Conservation (phyloP, 2,329 filamentous ascomycete genomes). For the Nakataea oryzae region DNA sequence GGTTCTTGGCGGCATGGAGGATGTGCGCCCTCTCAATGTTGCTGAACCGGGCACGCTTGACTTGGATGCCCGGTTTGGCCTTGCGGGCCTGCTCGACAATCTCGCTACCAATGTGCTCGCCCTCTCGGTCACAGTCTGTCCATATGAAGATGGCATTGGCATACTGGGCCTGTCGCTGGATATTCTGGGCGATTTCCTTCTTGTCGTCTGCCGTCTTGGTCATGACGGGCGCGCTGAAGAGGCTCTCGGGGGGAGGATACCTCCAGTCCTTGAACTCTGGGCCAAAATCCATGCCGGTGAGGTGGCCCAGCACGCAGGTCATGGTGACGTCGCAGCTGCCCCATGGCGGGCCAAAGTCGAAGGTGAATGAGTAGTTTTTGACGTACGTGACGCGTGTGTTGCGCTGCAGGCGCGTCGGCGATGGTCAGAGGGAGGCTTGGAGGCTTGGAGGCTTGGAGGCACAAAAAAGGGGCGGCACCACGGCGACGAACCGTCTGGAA, state of each 20-base stretch:
- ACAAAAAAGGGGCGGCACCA: background rate
- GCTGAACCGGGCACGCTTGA: constrained; percentile 85
- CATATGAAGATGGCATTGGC: constrained; percentile 81
- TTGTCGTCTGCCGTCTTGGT: constrained; percentile 66
- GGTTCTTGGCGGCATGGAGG: constrained; percentile 66
- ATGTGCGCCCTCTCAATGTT: constrained; percentile 95
- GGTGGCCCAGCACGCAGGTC: constrained; percentile 85
- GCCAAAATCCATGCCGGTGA: constrained; percentile 72
- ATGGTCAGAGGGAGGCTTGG: background rate
- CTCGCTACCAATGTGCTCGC: constrained; percentile 90
- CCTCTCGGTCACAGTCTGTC: constrained; percentile 98
- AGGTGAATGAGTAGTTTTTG: constrained; percentile 91
- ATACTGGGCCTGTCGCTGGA: constrained; percentile 64
- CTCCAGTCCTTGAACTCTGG: constrained; percentile 68
- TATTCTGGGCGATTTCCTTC: constrained; percentile 72
- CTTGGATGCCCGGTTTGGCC: constrained; percentile 62
- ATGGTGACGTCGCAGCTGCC: constrained; percentile 79
- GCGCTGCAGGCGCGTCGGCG: constrained; percentile 33
- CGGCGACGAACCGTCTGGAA: constrained; percentile 53
- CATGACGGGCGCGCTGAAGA: constrained; percentile 74
- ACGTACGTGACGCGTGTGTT: constrained; percentile 65
- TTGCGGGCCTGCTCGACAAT: constrained; percentile 71
- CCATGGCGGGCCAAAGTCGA: constrained; percentile 74
- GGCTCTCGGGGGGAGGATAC: constrained; percentile 62
- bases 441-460: constrained; percentile 3